Base-by-base conservation (phyloP, 495 filamentous ascomycete genomes). In the Choiromyces venosus region DNA sequence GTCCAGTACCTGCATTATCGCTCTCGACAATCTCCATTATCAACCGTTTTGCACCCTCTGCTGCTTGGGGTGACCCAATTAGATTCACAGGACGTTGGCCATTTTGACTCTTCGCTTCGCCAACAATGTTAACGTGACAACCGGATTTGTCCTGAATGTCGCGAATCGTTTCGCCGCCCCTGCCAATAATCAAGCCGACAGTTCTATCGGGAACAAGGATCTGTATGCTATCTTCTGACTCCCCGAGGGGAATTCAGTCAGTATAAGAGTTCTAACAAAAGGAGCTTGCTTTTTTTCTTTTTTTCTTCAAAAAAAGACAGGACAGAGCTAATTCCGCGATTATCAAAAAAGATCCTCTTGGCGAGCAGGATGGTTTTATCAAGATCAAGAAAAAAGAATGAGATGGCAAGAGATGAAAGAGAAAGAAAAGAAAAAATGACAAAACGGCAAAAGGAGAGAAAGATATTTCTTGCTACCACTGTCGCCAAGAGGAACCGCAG, bases 191-290 rank as follows among this genome's bases (percentile, higher is more conserved):
- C 39, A 94, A 84, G 70, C 92, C 92, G 70, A 94, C 92, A 4
- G 92, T 94, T 72, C 91, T 87, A 83, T 94, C 92, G n/a, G 92
- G 92, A 10, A 95, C 92, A 89, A 94, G 92, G 74, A 95, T 93
- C 82, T 93, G 90, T 65, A 89, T 87, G 72, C 86, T 90, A 71
- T 91, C 89, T 81, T 94, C 92, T 68, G 89, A 61, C 52, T 61
- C 52, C 89, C 67, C 90, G 89, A 19, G 16, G 52, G 29, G 56
- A 33, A 64, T n/a, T 56, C 37, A 69, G 71, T 79, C 68, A 75
- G 77, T 19, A 68, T 36, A 25, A 25, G n/a, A 61, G n/a, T 29
- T 61, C 52, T 29, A 61, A 61, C n/a, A 61, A 29, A 29, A 14
- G 29, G 18, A 16, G 40, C 18, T 42, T 42, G 14, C 39, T 52